Evolutionary conservation across 2,329 filamentous ascomycete species (phyloP), one percentile per base, ranked within the genome.

Genomic region (Cyphellophora europaea): DNA sequence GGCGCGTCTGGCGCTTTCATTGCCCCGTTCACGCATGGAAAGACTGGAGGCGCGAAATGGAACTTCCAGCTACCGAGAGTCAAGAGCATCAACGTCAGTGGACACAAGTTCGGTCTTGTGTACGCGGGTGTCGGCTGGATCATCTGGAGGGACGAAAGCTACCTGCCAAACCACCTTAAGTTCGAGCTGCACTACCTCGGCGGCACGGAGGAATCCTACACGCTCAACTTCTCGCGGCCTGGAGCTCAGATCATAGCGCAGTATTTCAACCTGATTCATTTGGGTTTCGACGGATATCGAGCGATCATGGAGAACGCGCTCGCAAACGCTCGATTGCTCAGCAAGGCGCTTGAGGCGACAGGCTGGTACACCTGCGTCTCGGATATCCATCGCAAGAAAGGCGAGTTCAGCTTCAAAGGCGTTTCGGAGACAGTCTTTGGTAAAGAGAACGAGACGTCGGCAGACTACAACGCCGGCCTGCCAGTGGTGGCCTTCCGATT

Each of bases 201-300:
- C 17, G 44, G 39, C 14, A 40, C 41, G 6, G 40, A 45, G 29
- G 37, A 38, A 16, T 36, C 32, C 2, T 84, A 75, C 56, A 82
- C 78, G 0, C 65, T 84, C 13, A 84, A 83, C 58, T 84, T 84
- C 60, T 82, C 77, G 1, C 71, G 79, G 1, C 78, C 79, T 0
- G 79, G 78, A 3, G 73, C 75, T 0, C 79, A 83, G 42, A 65
- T 84, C 37, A 75, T 83, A 41, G 77, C 69, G 0, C 80, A 84
- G 51, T 84, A 84, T 56, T 84, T 75, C 58, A 82, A 84, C 47
- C 62, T 84, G 10, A 76, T 84, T 40, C 78, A 82, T 43, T 67
- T 84, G 0, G 80, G 80, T 2, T 78, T 75, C 54, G 61, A 63
- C 2, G 80, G 79, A 6, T 85, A 79, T 56, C 67, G 66, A 77